These are phyloP conservation scores for Trichosporon coremiiforme DNA, from an alignment of 1,284 basidiomycete species.

Conservation along the genomic window DNA sequence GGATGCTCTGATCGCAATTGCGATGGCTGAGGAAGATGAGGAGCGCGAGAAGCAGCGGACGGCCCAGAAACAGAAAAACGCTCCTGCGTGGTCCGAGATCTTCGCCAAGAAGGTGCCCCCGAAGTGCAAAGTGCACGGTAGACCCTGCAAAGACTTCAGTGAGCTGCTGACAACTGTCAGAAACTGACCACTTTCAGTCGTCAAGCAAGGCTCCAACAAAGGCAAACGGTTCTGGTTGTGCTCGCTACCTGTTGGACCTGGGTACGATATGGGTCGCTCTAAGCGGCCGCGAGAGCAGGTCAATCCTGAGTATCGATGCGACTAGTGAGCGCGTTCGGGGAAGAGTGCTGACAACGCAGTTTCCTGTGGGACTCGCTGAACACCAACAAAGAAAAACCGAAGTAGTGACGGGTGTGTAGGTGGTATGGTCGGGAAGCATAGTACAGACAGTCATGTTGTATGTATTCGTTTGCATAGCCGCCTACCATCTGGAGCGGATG, in stretches of 20 bases:
- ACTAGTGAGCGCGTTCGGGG: conserved; percentile 22
- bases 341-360: conserved; percentile 31
- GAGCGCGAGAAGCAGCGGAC: conserved; percentile 39
- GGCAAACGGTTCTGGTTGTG: conserved; percentile 94
- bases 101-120: conserved; percentile 75
- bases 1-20: conserved; percentile 44
- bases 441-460: not conserved
- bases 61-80: conserved; percentile 40
- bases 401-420: conserved; percentile 3
- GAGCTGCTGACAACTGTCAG: conserved; percentile 23
- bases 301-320: conserved; percentile 64
- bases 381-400: conserved; percentile 42
- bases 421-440: not conserved
- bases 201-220: conserved; percentile 88
- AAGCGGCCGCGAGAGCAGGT: conserved; percentile 81
- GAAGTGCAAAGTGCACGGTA: conserved; percentile 72
- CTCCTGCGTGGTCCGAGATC: conserved; percentile 59
- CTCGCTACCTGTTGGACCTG: conserved; percentile 86
- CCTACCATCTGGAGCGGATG: no score
- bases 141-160: conserved; percentile 74
- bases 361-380: conserved; percentile 57
- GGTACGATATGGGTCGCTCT: conserved; percentile 81
- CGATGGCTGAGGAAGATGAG: conserved; percentile 43
- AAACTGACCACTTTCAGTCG: conserved; percentile 62
- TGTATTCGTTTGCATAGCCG: not conserved